Base-by-base conservation (phyloP, 2,329 filamentous ascomycete species). In the Sclerotinia borealis region DNA sequence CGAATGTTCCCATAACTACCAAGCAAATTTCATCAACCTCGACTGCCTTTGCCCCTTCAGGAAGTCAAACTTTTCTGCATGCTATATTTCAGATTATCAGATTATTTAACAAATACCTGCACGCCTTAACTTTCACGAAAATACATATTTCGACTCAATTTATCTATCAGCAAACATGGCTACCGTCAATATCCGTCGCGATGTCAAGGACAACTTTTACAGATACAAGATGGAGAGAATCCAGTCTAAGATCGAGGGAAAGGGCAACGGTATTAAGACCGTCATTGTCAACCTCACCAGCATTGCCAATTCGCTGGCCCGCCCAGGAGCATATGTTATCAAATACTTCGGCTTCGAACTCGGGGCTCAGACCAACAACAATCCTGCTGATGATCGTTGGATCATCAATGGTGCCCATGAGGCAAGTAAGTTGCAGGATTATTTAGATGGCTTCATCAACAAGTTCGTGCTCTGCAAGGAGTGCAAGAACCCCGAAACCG, bases 181-280 rank as follows among this genome's bases (percentile, higher is more conserved):
- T 85, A 93, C 91, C 82, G 84, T 99, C 86, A 99, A 99, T 81
- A 93, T 98, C 80, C 93, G 93, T 80, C 92, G 91, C 80, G 93
- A 98, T 90, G 89, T 96, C 82, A 89, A 89, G 83, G 95, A 99
- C 82, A 90, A 90, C 81, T 99, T 97, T 87, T 99, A 99, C 83
- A 95, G 95, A 79, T 99, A 99, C 88, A 99, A 99, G 87, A 99
- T 99, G 95, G 95, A 98, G 83, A 89, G 88, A 73, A 83, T 99
- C 77, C 92, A 96, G 84, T 96, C 95, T 78, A 99, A 99, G 85
- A 96, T 99, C 74, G 95, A 99, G 82, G 95, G 95, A 80, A 99
- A 99, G 81, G 95, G 95, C 72, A 99, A 99, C 82, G 95, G 95
- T 76, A 99, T 99, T 87, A 99, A 99, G 84, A 99, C 84, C 73